Percentiles rank a stretch among this genome's conserved stretches.
These are phyloP conservation scores for Monascus purpureus DNA, from an alignment of 495 filamentous ascomycete genomes.

Conservation along the genomic window DNA sequence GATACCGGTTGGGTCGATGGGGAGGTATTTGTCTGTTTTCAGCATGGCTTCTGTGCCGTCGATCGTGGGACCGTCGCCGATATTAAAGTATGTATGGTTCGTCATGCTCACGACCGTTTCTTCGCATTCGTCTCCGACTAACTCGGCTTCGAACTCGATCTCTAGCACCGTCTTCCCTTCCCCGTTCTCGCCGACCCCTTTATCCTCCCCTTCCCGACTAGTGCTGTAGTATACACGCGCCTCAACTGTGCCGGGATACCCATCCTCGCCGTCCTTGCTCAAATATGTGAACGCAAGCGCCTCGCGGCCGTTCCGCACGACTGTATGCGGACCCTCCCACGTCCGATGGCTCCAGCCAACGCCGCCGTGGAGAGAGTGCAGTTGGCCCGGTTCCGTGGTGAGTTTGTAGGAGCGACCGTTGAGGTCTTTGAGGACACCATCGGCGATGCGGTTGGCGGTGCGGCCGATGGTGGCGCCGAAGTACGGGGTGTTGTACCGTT, in stretches of 20 bases:
- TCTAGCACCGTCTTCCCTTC: constrained; percentile 46
- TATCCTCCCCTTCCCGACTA: constrained; percentile 45
- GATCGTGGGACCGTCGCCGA: constrained; percentile 51
- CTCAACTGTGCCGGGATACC: constrained; percentile 74
- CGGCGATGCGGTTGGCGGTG: constrained; percentile 53
- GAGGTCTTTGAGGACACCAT: constrained; percentile 43
- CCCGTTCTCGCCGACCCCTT: constrained; percentile 25
- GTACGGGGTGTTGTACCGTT: constrained; percentile 42
- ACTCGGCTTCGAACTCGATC: constrained; percentile 79
- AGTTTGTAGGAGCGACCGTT: constrained; percentile 25
- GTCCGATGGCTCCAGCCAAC: neutral
- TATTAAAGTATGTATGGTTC: constrained; percentile 98
- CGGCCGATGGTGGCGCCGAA: constrained; percentile 73
- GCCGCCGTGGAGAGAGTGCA: neutral
- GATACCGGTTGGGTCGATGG: constrained; percentile 55
- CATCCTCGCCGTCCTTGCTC: constrained; percentile 67
- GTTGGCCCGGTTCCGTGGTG: neutral
- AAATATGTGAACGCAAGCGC: constrained; percentile 61
- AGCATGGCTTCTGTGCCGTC: constrained; percentile 64
- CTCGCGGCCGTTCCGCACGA: constrained; percentile 55
- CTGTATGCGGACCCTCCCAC: constrained; percentile 48
- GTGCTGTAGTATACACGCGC: constrained; percentile 65
- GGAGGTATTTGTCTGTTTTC: constrained; percentile 56
- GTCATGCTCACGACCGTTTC: constrained; percentile 87
- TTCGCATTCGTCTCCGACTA: constrained; percentile 58